These are phyloP conservation scores for Fusarium solani-melongenae DNA, from an alignment of 2,329 filamentous ascomycete genomes.

Conservation along the genomic window DNA sequence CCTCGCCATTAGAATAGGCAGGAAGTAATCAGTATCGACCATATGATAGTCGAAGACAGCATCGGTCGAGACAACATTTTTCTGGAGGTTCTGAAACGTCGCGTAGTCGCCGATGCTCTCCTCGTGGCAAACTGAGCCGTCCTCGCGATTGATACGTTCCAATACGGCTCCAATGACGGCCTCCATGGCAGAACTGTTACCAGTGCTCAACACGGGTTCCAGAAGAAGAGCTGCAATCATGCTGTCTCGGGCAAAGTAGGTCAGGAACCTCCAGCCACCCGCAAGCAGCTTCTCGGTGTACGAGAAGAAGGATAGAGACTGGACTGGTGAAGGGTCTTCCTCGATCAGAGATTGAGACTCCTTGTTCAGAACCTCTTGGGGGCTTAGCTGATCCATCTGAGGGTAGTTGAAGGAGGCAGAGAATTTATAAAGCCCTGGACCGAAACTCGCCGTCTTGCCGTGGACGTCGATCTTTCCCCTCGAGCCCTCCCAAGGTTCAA, in stretches of 20 bases:
- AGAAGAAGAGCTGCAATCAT: conserved; percentile 71
- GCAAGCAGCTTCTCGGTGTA: conserved; percentile 72
- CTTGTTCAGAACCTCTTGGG: conserved; percentile 61
- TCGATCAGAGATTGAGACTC: conserved; percentile 58
- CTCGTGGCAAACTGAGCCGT: conserved; percentile 72
- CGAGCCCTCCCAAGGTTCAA: conserved; percentile 51
- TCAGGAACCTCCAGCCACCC: conserved; percentile 74
- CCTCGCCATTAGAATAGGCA: conserved; percentile 66
- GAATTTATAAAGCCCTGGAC: conserved; percentile 66
- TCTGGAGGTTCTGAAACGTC: conserved; percentile 66
- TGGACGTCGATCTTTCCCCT: conserved; percentile 44
- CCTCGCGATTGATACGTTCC: conserved; percentile 68
- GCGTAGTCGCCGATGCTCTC: conserved; percentile 75
- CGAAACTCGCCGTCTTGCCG: conserved; percentile 58
- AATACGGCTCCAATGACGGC: conserved; percentile 70
- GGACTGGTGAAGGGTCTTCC: conserved; percentile 37
- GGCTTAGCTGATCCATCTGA: conserved; percentile 65
- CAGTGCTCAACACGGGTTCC: conserved; percentile 66
- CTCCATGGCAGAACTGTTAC: conserved; percentile 66
- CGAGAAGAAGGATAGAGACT: conserved; percentile 68
- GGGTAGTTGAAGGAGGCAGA: conserved; percentile 71
- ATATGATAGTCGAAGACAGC: conserved; percentile 69
- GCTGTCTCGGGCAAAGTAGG: conserved; percentile 74
- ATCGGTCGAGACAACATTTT: conserved; percentile 62
- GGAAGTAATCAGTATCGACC: conserved; percentile 72